A percentile compares a stretch with the other conserved stretches of the same genome.
These are phyloP conservation scores for Conticribra guillardii DNA, from an alignment of 108 stramenopile species.

Conservation along the genomic window DNA sequence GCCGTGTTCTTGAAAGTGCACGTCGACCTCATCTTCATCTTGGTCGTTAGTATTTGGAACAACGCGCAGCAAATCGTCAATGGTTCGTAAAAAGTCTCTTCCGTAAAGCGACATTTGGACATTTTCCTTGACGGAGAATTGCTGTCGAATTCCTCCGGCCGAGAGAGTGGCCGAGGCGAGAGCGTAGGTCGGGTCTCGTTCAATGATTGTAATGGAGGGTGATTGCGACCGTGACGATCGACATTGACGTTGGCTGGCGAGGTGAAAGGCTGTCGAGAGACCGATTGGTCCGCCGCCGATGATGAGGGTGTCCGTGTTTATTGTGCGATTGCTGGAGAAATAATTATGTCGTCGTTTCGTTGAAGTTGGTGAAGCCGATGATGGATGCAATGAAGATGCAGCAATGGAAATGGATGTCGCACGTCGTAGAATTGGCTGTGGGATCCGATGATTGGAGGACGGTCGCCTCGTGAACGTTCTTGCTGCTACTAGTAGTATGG, in stretches of 20 bases:
- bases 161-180: conserved; percentile 61
- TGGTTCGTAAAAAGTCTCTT: conserved; percentile 56
- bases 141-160: conserved; percentile 77
- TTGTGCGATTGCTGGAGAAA: no score
- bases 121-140: conserved; percentile 64
- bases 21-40: conserved; percentile 53
- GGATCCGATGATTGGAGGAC: no score
- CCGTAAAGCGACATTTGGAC: conserved; percentile 72
- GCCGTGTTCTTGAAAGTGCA: conserved; percentile 67
- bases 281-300: conserved; percentile 78
- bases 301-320: conserved; percentile 60
- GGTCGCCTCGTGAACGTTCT: no score
- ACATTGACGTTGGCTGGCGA: conserved; percentile 23
- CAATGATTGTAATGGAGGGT: conserved; percentile 56
- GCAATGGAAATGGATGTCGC: no score
- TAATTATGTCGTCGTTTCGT: no score
- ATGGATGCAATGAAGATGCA: no score
- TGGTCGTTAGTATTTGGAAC: no score
- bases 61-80: conserved; percentile 20
- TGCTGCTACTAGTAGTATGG: no score
- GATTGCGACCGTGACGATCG: conserved; percentile 3
- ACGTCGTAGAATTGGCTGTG: no score
- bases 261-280: conserved; percentile 67
- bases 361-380: no score
- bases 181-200: conserved; percentile 68